Evolutionary conservation across 2,329 filamentous ascomycete species (phyloP).

Genomic region (Diaporthe caulivora): DNA sequence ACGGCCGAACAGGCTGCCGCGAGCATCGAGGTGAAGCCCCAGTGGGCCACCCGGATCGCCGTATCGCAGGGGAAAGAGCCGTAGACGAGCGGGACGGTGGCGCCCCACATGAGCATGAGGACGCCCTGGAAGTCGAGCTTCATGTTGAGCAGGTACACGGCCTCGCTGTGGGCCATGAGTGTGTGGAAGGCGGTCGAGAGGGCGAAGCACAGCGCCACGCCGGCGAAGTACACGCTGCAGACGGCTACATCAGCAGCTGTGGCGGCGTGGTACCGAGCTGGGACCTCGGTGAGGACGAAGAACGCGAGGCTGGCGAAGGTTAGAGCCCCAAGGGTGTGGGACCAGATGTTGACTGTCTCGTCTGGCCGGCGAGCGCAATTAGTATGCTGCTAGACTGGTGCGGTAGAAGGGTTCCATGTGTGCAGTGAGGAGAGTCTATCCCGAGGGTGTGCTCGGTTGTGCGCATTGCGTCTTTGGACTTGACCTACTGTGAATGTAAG

Average conservation of each 20-base stretch:
- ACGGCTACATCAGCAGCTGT: conserved; percentile 54
- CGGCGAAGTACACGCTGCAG: conserved; percentile 57
- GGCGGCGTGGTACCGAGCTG: conserved; percentile 51
- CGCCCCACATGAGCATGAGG: conserved; percentile 71
- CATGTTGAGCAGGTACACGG: conserved; percentile 63
- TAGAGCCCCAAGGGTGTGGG: conserved; percentile 56
- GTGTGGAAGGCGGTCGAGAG: conserved; percentile 68
- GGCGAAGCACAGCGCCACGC: conserved; percentile 59
- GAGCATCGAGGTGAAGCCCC: conserved; percentile 50
- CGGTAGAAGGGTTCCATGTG: no score
- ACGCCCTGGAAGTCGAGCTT: conserved; percentile 73
- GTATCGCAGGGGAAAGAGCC: conserved; percentile 61
- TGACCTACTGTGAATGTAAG: conserved; percentile 44
- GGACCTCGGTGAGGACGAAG: conserved; percentile 52
- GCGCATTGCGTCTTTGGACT: no score
- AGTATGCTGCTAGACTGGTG: not conserved
- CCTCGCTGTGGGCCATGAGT: conserved; percentile 65
- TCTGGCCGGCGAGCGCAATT: conserved; percentile 15
- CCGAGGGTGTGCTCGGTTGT: no score
- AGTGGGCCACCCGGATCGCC: conserved; percentile 51
- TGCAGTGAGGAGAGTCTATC: not conserved
- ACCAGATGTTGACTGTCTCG: conserved; percentile 59
- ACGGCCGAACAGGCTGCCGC: conserved; percentile 53
- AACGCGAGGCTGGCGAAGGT: conserved; percentile 54
- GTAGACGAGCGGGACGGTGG: conserved; percentile 70